Evolutionary conservation across 176 grass and related monocot species (phyloP), one percentile per base, ranked within the genome.

Genomic region (Puccinellia tenuiflora): DNA sequence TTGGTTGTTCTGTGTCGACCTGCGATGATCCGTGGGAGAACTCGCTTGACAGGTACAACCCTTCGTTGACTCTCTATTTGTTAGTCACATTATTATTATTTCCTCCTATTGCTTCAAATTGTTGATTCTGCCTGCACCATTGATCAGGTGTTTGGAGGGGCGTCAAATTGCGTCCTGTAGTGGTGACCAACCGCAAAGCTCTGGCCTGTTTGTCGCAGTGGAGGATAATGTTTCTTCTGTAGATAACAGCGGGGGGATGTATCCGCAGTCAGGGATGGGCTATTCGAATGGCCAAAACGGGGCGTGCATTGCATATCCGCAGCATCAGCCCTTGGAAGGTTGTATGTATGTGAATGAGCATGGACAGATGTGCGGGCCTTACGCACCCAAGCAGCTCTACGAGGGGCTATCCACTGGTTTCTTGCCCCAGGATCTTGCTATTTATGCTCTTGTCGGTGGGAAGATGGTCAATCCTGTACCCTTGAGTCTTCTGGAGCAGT

Each of bases 311-410:
- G 63, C 42, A 35, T 54, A 74, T 39, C 5, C 11, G 35, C 87
- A 68, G 65, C 80, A 89, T 76, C 83, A 89, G 31, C 10, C 56
- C 59, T 28, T 85, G 5, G 87, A 90, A 69, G 92, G 92, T 50
- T 98, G 91, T 74, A 93, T 95, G 92, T 98, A 95, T 54, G 22
- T 90, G 61, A 93, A 93, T 54, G 87, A 93, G 68, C 78, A 87
- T 16, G 91, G 92, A 29, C 92, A 98, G 61, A 91, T 98, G 85
- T 98, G 96, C 4, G 96, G 96, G 51, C 92, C 96, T 43, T 98
- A 98, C 56, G 64, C 83, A 7, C 84, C 92, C 69, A 81, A 91
- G 69, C 92, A 98, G 77, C 85, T 98, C 20, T 79, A 84, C 38
- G 92, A 90, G 66, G 96, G 96, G 26, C 66, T 98, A 12, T 88